These are phyloP conservation scores for Suillus americanus DNA, from an alignment of 768 basidiomycete genomes.

Conservation along the genomic window DNA sequence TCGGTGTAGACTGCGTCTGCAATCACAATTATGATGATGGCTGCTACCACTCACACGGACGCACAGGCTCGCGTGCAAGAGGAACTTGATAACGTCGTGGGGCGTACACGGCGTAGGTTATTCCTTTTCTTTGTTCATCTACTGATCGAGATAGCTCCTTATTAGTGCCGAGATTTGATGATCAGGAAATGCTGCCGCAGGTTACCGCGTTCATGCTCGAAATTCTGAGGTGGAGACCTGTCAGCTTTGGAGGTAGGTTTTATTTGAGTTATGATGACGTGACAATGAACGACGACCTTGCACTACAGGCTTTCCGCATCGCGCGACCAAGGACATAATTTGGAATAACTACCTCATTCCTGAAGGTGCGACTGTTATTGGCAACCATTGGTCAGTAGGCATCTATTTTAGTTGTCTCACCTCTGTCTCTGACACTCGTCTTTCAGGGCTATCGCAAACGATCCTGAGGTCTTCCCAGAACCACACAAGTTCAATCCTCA, in stretches of 20 bases:
- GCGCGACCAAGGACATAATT: constrained; percentile 56
- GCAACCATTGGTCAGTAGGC: constrained; percentile 35
- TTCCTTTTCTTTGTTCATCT: background rate
- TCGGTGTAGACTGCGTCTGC: constrained; percentile 38
- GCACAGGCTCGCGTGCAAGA: constrained; percentile 49
- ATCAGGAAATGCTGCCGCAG: constrained; percentile 33
- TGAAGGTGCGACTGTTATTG: constrained; percentile 36
- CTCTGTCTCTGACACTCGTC: background rate
- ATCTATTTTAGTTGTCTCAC: background rate
- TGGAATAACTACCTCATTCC: constrained; percentile 40
- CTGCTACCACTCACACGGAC: constrained; percentile 50
- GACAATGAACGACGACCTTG: background rate
- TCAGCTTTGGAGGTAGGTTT: constrained; percentile 27
- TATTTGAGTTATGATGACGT: background rate
- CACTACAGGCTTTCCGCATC: constrained; percentile 56
- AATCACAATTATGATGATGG: constrained; percentile 54
- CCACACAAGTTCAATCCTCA: constrained; percentile 55
- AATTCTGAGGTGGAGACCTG: constrained; percentile 37
- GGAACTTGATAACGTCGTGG: constrained; percentile 53
- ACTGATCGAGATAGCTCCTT: background rate
- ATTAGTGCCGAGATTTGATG: constrained; percentile 38
- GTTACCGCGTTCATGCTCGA: constrained; percentile 39
- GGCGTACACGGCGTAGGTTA: constrained; percentile 31
- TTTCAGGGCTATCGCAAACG: constrained; percentile 44
- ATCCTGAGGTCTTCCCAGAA: constrained; percentile 52